Base-by-base conservation (phyloP, 208 protist species). In the Acanthamoeba lenticulata region DNA sequence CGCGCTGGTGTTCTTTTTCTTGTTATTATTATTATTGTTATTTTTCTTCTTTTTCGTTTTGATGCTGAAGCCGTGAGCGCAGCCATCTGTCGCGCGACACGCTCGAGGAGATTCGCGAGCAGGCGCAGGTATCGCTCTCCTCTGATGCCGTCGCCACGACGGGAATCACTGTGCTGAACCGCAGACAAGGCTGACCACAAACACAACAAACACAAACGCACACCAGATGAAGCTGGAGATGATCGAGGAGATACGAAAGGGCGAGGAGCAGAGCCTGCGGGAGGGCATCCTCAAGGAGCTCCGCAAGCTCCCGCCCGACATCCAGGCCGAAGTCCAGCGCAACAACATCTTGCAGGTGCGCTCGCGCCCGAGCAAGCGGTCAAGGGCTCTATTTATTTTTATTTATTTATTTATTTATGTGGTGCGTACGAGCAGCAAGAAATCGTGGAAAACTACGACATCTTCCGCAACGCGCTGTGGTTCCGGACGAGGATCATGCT, bases 281-380 rank as follows among this genome's bases (percentile, higher is more conserved):
- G 74, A 85, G 24, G 74, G n/a, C 42, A 85, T 85, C 42, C 36
- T 85, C 74, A 85, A 85, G 74, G 74, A 85, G 44, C 44, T 85
- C 21, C 47, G 21, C 27, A 85, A 85, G 44, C 44, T 85, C 19
- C 74, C 74, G n/a, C 74, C 74, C 74, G 44, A 55, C 9, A 85
- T 85, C 42, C 27, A 19, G 29, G 74, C 74, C 27, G 74, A 85
- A 13, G 32, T 85, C 42, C 24, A 45, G 24, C 36, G 44, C 3
- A 85, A 36, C 44, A 36, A 85, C 29, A 27, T 85, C 2, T 57
- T 42, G 1, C 74, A 85, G 74, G 74, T 85, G 17, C 42, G 15
- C 47, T 1, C 2, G 3, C 52, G 3, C 7, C 27, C 52, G n/a
- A 72, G 29, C 62, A 72, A 29, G 13, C 7, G 27, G 62, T 7